Percentiles rank a stretch among this genome's conserved stretches.
Evolutionary conservation across 164 flowering plant species (phyloP).

Genomic region (Sedum album): DNA sequence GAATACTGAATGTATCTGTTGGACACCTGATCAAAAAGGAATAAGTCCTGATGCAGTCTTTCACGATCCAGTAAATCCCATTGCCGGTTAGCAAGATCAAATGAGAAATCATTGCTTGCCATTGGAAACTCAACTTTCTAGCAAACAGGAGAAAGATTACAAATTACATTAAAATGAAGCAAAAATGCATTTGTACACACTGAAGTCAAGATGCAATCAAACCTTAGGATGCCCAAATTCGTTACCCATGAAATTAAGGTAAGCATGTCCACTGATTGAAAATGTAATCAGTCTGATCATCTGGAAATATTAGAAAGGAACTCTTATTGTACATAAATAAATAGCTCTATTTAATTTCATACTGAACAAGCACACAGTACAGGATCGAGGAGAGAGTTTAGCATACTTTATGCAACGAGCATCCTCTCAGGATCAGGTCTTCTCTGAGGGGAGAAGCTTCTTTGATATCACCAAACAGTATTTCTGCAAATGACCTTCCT

Average conservation of each 20-base stretch:
- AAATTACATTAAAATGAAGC: not conserved
- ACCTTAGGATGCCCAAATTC: slow-evolving; percentile 97
- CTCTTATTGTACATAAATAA: no score
- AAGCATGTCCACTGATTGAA: slow-evolving; percentile 75
- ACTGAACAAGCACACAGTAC: not conserved
- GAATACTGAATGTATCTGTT: not conserved
- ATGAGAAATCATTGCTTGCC: slow-evolving; percentile 78
- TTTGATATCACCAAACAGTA: slow-evolving; percentile 52
- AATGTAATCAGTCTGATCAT: slow-evolving; percentile 86
- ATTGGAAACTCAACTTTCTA: slow-evolving; percentile 92
- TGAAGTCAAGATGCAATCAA: slow-evolving; percentile 13
- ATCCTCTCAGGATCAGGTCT: slow-evolving; percentile 48
- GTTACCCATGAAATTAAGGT: slow-evolving; percentile 97
- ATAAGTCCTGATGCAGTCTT: slow-evolving; percentile 44
- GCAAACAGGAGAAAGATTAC: slow-evolving; percentile 10
- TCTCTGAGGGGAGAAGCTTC: slow-evolving; percentile 27
- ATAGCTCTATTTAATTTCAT: no score
- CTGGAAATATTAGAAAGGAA: slow-evolving; percentile 24
- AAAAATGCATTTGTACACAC: slow-evolving; percentile 9
- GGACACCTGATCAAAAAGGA: slow-evolving; percentile 72
- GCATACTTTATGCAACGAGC: slow-evolving; percentile 70
- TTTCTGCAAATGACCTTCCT: slow-evolving; percentile 84
- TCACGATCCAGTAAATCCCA: slow-evolving; percentile 65
- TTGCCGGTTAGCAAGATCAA: slow-evolving; percentile 61
- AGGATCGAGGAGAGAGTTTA: not conserved